Conservation (phyloP, 2,329 filamentous ascomycete genomes). For the Cercospora berteroae region DNA sequence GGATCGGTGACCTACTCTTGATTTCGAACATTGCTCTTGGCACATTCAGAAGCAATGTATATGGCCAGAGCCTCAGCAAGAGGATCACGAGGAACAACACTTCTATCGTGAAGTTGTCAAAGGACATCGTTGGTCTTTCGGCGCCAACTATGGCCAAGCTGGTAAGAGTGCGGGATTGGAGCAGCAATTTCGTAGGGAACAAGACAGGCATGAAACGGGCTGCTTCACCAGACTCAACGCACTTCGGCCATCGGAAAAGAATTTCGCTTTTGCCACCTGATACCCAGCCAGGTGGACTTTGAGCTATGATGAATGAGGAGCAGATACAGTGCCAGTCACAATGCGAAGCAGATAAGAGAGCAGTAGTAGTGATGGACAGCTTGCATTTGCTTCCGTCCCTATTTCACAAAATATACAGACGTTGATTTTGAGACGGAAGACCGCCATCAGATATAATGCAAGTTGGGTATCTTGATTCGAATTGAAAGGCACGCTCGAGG, state of each 20-base stretch:
- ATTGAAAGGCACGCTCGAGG: not conserved
- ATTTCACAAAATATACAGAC: not conserved
- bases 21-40: slow-evolving; percentile 76
- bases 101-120: slow-evolving; percentile 47
- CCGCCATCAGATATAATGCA: not conserved
- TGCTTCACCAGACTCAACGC: not conserved
- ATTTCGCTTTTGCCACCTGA: slow-evolving; percentile 34
- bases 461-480: slow-evolving; percentile 5
- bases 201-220: not conserved
- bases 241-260: not conserved
- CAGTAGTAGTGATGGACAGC: not conserved
- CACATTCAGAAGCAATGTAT: slow-evolving; percentile 72
- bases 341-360: not conserved
- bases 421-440: not conserved
- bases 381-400: not conserved
- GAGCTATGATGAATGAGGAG: not conserved
- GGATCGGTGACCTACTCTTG: slow-evolving; percentile 73
- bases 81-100: slow-evolving; percentile 66
- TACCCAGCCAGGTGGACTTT: slow-evolving; percentile 27
- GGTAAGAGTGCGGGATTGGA: slow-evolving; percentile 70
- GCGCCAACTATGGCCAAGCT: slow-evolving; percentile 62
- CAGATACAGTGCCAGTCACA: not conserved
- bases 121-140: slow-evolving; percentile 48
- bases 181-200: slow-evolving; percentile 63
- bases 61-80: slow-evolving; percentile 76